phyloP scores from a whole-genome alignment of 106 monocot genomes.

The Narthecium ossifragum region DNA sequence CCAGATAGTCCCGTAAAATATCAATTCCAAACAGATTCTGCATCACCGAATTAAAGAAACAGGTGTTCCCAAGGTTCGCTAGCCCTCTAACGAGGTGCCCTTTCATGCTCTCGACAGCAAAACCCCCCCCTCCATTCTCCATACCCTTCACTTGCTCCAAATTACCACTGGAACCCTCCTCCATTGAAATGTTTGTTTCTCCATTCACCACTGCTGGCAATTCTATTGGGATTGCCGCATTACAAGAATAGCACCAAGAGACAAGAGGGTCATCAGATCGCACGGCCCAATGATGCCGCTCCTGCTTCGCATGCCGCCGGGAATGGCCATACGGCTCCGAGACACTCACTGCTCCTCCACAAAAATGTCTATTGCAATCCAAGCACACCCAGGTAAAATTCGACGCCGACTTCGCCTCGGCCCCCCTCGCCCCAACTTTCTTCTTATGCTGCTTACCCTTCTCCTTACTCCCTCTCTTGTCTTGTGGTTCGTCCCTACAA shows the following conservation, averaged over 20 bases:
- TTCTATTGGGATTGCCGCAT: constrained; percentile 41
- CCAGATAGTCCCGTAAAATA: constrained; percentile 38
- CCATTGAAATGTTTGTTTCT: constrained; percentile 8
- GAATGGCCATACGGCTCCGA: constrained; percentile 70
- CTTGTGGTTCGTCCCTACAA: constrained; percentile 55
- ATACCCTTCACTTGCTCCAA: neutral
- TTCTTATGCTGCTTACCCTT: constrained; percentile 49
- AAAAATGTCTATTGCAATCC: constrained; percentile 55
- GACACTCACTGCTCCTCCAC: constrained; percentile 50
- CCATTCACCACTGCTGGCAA: constrained; percentile 22
- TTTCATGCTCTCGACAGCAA: constrained; percentile 10
- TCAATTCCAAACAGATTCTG: constrained; percentile 50
- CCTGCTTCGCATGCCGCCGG: constrained; percentile 73
- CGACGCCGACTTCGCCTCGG: constrained; percentile 11
- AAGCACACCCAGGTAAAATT: constrained; percentile 77
- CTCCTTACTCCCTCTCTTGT: constrained; percentile 30
- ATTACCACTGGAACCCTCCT: neutral
- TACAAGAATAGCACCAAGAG: constrained; percentile 70
- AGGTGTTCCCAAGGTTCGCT: constrained; percentile 70
- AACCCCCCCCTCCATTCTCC: neutral
- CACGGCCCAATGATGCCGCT: constrained; percentile 48
- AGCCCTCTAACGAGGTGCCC: constrained; percentile 56
- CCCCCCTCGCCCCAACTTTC: constrained; percentile 34
- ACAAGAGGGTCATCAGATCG: constrained; percentile 29
- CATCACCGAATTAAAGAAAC: constrained; percentile 59